Evolutionary conservation across 1,139 yeast genomes (phyloP), one percentile per base, ranked within the genome.

Genomic region (Blastobotrys capitulatus): DNA sequence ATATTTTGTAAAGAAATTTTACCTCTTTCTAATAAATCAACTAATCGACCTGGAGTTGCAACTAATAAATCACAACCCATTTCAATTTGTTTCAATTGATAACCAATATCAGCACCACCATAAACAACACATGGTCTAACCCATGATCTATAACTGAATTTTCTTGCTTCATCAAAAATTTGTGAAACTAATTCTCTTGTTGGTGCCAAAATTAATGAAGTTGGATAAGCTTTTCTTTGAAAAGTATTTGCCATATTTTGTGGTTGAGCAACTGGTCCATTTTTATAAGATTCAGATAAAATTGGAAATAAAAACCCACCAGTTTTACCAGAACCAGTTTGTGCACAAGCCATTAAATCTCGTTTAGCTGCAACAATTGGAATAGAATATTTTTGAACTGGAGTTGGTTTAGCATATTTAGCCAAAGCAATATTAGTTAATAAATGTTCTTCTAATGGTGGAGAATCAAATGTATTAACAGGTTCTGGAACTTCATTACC

Each of bases 291-390:
- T 74, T 90, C 92, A 44, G 96, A 86, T 62, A 92, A 79, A 53
- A 94, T 96, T 59, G 99, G 99, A 86, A 92, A 92, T 67, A 92
- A 78, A 79, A 92, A 92, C 59, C 98, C 99, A 78, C 98, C 97
- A 68, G 99, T 92, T 77, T 92, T 92, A 80, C 99, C 99, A 52
- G 97, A 90, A 86, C 76, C 97, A 62, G 98, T 92, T 77, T 92
- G 98, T 57, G 98, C 98, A 83, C 98, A 92, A 42, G 98, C 98
- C 98, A 92, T 92, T 74, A 92, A 82, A 73, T 92, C 99, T 76
- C 98, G 84, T 63, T 96, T 95, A 49, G 77, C 82, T 54, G 95
- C 89, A 60, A 94, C 96, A 63, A 94, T 92, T 58, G 99, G 98
- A 60, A 92, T 88, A 46, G 98, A 92, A 77, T 92, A 92, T 74